Evolutionary conservation across 2,329 filamentous ascomycete species (phyloP).

Genomic region (Daldinia eschscholtzii): DNA sequence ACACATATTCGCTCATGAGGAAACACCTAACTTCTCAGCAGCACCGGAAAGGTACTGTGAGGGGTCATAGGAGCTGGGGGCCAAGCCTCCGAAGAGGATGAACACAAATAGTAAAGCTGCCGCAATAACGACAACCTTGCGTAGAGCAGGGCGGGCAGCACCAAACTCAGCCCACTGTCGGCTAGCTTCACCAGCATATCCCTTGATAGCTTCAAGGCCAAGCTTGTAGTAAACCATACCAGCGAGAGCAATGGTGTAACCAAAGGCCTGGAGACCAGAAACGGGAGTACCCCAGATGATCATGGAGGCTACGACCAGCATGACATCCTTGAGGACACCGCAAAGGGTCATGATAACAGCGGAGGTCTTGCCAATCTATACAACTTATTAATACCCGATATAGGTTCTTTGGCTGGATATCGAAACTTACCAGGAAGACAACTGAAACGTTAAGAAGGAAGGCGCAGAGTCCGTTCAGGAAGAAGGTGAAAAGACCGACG

Average conservation of each 20-base stretch:
- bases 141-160: conserved; percentile 78
- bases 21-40: conserved; percentile 62
- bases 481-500: conserved; percentile 78
- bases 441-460: conserved; percentile 88
- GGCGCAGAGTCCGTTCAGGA: conserved; percentile 81
- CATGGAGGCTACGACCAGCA: conserved; percentile 84
- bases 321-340: conserved; percentile 88
- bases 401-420: not conserved
- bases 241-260: conserved; percentile 82
- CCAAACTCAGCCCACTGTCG: conserved; percentile 91
- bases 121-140: conserved; percentile 80
- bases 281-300: conserved; percentile 84
- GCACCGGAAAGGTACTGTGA: conserved; percentile 63
- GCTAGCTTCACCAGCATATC: conserved; percentile 77
- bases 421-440: conserved; percentile 80
- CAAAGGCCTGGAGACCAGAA: conserved; percentile 81
- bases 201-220: conserved; percentile 84
- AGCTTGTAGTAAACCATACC: conserved; percentile 91
- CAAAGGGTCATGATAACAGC: conserved; percentile 88
- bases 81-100: conserved; percentile 76
- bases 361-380: conserved; percentile 86
- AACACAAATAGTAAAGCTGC: conserved; percentile 74
- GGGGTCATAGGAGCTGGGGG: conserved; percentile 70
- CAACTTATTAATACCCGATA: conserved; percentile 47
- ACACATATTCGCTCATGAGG: conserved; percentile 44